A percentile compares a stretch with the other conserved stretches of the same genome.
phyloP scores from a whole-genome alignment of 73 alveolate species.

The Paramecium biaurelia region DNA sequence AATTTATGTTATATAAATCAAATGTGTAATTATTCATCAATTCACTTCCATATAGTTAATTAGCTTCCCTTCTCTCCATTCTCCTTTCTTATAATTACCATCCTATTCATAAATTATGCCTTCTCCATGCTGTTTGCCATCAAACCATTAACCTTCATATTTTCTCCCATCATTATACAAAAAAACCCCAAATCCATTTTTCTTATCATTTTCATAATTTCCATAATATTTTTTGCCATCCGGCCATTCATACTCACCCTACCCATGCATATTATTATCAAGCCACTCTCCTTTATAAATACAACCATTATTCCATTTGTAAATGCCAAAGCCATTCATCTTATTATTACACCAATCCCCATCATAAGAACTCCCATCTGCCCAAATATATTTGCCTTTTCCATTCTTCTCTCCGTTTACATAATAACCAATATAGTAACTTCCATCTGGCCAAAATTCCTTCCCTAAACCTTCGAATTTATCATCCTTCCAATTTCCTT shows the following conservation, averaged over 20 bases:
- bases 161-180: slow-evolving; percentile 71
- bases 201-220: slow-evolving; percentile 66
- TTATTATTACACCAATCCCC: slow-evolving; percentile 50
- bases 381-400: slow-evolving; percentile 75
- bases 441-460: slow-evolving; percentile 59
- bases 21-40: not conserved
- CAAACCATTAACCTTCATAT: slow-evolving; percentile 77
- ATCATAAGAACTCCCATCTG: slow-evolving; percentile 68
- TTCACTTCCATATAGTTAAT: slow-evolving; percentile 6
- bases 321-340: slow-evolving; percentile 52
- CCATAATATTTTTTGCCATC: slow-evolving; percentile 80
- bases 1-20: not conserved
- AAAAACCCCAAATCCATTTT: slow-evolving; percentile 74
- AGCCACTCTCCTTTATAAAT: slow-evolving; percentile 68
- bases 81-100: not conserved
- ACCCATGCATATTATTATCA: slow-evolving; percentile 63
- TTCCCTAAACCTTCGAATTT: slow-evolving; percentile 48
- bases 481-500: slow-evolving; percentile 59
- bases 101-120: slow-evolving; percentile 29
- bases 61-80: slow-evolving; percentile 51
- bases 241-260: slow-evolving; percentile 71
- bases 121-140: slow-evolving; percentile 76
- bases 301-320: slow-evolving; percentile 36
- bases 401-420: slow-evolving; percentile 39
- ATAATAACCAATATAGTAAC: slow-evolving; percentile 23